These are phyloP conservation scores for Endocarpon pusillum DNA, from an alignment of 495 filamentous ascomycete species.

Conservation along the genomic window DNA sequence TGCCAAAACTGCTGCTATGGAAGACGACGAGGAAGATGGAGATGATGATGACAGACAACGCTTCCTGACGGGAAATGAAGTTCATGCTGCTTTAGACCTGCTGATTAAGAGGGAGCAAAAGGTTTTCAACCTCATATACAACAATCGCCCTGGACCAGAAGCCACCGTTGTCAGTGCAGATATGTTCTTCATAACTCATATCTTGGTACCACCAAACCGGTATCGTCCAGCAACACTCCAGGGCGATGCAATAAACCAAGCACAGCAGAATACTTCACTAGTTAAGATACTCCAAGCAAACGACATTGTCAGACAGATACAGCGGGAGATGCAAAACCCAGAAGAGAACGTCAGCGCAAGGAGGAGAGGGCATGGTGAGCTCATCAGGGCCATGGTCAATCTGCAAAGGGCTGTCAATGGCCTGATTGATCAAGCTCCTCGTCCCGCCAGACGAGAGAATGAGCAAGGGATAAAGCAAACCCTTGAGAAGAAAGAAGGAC, in stretches of 20 bases:
- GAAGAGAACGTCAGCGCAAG: conserved; percentile 23
- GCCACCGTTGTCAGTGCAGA: conserved; percentile 58
- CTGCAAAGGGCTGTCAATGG: conserved; percentile 85
- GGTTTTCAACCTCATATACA: conserved; percentile 65
- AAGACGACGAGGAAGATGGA: conserved; percentile 13
- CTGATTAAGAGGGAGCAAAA: conserved; percentile 80
- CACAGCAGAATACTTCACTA: conserved; percentile 70
- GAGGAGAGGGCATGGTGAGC: conserved; percentile 37
- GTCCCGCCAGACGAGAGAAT: conserved; percentile 27
- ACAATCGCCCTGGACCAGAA: conserved; percentile 39
- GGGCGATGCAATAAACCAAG: conserved; percentile 64
- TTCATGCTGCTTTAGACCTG: conserved; percentile 52
- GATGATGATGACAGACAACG: conserved; percentile 30
- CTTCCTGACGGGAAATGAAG: conserved; percentile 59
- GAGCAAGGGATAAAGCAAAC: conserved; percentile 92
- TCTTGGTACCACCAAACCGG: conserved; percentile 81
- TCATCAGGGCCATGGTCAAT: conserved; percentile 54
- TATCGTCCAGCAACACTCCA: conserved; percentile 80
- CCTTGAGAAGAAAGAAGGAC: conserved; percentile 94
- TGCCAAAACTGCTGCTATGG: conserved; percentile 35
- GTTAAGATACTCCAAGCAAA: conserved; percentile 59
- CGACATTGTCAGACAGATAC: conserved; percentile 54
- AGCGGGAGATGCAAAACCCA: conserved; percentile 45
- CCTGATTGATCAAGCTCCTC: conserved; percentile 48
- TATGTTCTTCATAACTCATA: conserved; percentile 80